These are phyloP conservation scores for Agarophyton chilense DNA, from an alignment of 23 red algal genomes.

Conservation along the genomic window DNA sequence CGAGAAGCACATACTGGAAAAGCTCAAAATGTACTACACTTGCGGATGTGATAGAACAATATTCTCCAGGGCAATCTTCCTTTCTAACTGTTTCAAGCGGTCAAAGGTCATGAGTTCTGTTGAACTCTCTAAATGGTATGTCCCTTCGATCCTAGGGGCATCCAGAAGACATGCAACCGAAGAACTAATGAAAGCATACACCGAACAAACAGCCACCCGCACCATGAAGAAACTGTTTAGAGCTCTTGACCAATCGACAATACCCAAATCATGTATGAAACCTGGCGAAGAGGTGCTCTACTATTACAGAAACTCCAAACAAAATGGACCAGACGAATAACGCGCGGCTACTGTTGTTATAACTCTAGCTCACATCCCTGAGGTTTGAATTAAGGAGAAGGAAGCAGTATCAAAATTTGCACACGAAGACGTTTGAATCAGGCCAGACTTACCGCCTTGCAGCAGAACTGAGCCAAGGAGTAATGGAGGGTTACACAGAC, in stretches of 20 bases:
- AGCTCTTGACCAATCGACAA: not conserved
- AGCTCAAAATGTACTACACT: not conserved
- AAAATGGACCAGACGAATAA: conserved; percentile 3
- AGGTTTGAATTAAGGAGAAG: not conserved
- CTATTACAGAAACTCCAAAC: conserved; percentile 4
- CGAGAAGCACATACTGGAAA: not conserved
- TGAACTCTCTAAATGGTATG: not conserved
- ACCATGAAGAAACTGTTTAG: not conserved
- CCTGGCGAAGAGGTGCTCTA: not conserved
- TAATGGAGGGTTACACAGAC: conserved; percentile 1
- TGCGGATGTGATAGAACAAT: not conserved
- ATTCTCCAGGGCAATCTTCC: not conserved
- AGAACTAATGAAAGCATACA: conserved; percentile 32
- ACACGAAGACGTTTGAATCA: conserved; percentile 32
- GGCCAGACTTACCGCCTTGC: not conserved
- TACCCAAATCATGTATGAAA: not conserved
- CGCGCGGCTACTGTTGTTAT: not conserved
- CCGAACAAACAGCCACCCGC: not conserved
- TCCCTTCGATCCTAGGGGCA: not conserved
- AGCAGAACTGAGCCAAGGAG: conserved; percentile 3
- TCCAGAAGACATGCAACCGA: not conserved
- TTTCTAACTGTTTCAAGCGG: conserved; percentile 15
- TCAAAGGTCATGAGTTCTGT: conserved; percentile 19
- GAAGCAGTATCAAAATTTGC: not conserved
- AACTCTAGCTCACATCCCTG: not conserved